Evolutionary conservation across 768 basidiomycete genomes (phyloP), one percentile per base, ranked within the genome.

Genomic region (Phanerochaete sordida): DNA sequence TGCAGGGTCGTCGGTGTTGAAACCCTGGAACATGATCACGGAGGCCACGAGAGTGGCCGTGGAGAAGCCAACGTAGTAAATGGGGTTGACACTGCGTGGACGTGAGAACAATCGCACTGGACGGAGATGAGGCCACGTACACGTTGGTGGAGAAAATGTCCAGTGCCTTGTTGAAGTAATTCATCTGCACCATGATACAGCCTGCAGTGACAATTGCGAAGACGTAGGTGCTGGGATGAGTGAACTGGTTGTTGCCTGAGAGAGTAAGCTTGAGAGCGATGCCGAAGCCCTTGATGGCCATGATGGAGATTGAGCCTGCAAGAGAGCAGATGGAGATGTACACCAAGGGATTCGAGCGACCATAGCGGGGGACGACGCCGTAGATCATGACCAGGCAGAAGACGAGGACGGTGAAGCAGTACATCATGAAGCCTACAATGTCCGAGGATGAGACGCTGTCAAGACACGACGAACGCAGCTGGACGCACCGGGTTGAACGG

Each of bases 251-350:
- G 70, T 92, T 91, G 48, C 96, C 95, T 11, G 84, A 82, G 59
- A 98, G 76, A 0, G 95, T 98, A 59, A 99, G 83, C 74, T 98
- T 98, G 68, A 99, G 83, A 2, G 97, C 96, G 49, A 98, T 88
- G 47, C 97, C 97, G 68, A 99, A 94, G 50, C 95, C 96, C 77
- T 99, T 99, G 80, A 98, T 91, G 44, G 94, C 90, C 97, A 99
- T 98, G 75, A 98, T 86, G n/a, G 93, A 94, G 46, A 99, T 86
- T 30, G 93, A 95, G 12, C 97, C 97, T 46, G 94, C 94, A 59
- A 98, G 73, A 12, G 95, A 98, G 74, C 97, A 98, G 68, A 99
- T 96, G 27, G 95, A 95, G 63, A 98, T 84, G 76, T 97, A 98
- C 30, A 97, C 90, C 62, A 94, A 66, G 1, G 97, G 97, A 63